Evolutionary conservation across 2,329 filamentous ascomycete genomes (phyloP).

Genomic region (Metarhizium rileyi): DNA sequence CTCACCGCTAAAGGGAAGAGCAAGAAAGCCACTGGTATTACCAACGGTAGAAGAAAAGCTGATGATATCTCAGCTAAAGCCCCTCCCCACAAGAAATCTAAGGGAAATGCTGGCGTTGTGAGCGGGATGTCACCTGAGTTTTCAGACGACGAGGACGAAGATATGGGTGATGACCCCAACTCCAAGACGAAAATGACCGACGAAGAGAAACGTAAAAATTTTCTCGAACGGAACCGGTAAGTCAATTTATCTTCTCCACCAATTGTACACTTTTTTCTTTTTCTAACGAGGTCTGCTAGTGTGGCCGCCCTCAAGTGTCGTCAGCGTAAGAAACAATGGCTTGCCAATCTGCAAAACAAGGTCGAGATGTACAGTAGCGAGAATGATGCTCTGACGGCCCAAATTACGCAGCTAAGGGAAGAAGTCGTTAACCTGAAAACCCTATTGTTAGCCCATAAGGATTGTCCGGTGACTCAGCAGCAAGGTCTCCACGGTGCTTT

Average conservation of each 20-base stretch:
- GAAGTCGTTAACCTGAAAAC: conserved; percentile 95
- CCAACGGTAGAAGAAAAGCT: conserved; percentile 68
- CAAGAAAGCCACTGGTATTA: conserved; percentile 51
- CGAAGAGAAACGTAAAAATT: conserved; percentile 97
- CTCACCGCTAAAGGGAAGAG: conserved; percentile 56
- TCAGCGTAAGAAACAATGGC: conserved; percentile 98
- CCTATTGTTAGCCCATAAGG: conserved; percentile 84
- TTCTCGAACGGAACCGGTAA: conserved; percentile 90
- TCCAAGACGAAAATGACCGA: conserved; percentile 84
- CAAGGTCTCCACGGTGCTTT: conserved; percentile 54
- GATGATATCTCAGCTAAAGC: conserved; percentile 56
- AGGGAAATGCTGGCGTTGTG: conserved; percentile 26
- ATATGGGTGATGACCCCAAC: conserved; percentile 45
- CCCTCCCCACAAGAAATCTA: conserved; percentile 60
- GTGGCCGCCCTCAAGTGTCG: conserved; percentile 95
- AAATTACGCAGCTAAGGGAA: conserved; percentile 76
- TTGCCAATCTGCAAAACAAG: conserved; percentile 87
- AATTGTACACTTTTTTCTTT: neutral
- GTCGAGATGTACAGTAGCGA: conserved; percentile 88
- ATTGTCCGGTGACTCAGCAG: conserved; percentile 84
- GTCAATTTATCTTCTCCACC: conserved; percentile 14
- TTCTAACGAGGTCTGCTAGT: conserved; percentile 34
- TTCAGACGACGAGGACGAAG: conserved; percentile 35
- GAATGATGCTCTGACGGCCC: conserved; percentile 77
- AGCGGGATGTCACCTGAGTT: conserved; percentile 37